Percentiles rank a stretch among this genome's conserved stretches.
Conservation (phyloP, 441 rosid genomes). For the Aquilaria agallochum region DNA sequence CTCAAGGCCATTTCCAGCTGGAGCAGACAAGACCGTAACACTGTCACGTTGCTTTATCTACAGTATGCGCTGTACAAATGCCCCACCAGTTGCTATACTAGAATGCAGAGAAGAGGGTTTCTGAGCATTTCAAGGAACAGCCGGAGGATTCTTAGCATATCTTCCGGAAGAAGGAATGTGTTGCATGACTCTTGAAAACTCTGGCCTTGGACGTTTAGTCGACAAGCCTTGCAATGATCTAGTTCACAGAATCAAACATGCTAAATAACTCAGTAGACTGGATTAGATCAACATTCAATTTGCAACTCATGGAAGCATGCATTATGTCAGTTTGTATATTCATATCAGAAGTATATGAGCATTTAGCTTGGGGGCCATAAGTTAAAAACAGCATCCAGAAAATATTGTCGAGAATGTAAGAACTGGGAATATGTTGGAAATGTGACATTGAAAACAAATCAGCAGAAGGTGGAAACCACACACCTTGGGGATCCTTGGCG, state of each 20-base stretch:
- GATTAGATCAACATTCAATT: background rate
- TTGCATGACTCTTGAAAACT: constrained; percentile 57
- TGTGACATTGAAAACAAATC: background rate
- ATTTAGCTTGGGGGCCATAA: too few relatives aligned
- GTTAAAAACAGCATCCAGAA: background rate
- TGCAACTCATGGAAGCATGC: too few relatives aligned
- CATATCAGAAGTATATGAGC: too few relatives aligned
- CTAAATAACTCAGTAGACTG: constrained; percentile 15
- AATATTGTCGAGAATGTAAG: background rate
- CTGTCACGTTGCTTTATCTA: constrained; percentile 8
- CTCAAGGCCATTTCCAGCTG: background rate
- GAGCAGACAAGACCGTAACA: constrained; percentile 3
- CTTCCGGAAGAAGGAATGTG: constrained; percentile 79
- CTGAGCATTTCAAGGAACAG: constrained; percentile 37
- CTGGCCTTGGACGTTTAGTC: constrained; percentile 75
- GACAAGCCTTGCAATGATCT: constrained; percentile 69
- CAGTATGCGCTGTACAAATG: constrained; percentile 12
- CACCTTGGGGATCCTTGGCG: constrained; percentile 86
- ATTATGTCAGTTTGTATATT: too few relatives aligned
- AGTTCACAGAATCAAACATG: constrained; percentile 11
- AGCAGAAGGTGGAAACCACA: constrained; percentile 21
- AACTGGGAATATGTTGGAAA: background rate
- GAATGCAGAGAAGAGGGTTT: background rate
- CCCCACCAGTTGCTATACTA: constrained; percentile 10
- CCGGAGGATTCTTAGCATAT: constrained; percentile 60